Base-by-base conservation (phyloP, 371 early-diverging fungal species). In the Mucor plumbeus region DNA sequence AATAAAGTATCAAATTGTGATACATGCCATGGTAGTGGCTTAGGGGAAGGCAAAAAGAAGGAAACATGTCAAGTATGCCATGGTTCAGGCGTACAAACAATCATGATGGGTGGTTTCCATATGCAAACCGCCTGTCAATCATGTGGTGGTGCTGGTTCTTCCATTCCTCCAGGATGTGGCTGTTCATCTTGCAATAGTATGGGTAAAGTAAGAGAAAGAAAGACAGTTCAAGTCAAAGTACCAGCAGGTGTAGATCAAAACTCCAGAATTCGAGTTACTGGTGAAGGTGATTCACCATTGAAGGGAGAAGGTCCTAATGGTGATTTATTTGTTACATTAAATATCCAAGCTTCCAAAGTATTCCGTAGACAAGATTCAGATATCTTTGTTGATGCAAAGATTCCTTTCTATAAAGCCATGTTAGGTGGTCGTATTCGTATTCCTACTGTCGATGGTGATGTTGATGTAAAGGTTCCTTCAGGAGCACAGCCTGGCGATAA, bases 381-480 rank as follows among this genome's bases (percentile, higher is more conserved):
- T 68, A 82, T 97, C 21, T 88, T 87, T 70, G 82, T 89, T 7
- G 83, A 89, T 41, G 87, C 90, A 13, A 72, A 77, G 1, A 77
- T 97, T 19, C 97, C 98, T 8, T 87, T 97, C 68, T 85, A 89
- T 33, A 91, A 85, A 1, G 97, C 97, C 1, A 75, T 95, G 8
- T 77, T 97, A 35, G 98, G 98, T 35, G 98, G 98, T 39, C 80
- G 80, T 5, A 76, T 96, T 14, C 83, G 88, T 15, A 86, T 97
- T 36, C 97, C 95, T 6, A 96, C 97, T 2, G 84, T 97, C 4
- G 94, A 94, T 73, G 97, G 98, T 39, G 93, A 95, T 64, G 94
- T 96, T 1, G 97, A 96, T 53, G 77, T 97, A 47, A 92, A 87
- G 63, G 75, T 97, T 17, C 91, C 90, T 7, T 69, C 91, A 7